These are phyloP conservation scores for Vitis hybrid DNA, from an alignment of 177 flowering plant species.

Conservation along the genomic window DNA sequence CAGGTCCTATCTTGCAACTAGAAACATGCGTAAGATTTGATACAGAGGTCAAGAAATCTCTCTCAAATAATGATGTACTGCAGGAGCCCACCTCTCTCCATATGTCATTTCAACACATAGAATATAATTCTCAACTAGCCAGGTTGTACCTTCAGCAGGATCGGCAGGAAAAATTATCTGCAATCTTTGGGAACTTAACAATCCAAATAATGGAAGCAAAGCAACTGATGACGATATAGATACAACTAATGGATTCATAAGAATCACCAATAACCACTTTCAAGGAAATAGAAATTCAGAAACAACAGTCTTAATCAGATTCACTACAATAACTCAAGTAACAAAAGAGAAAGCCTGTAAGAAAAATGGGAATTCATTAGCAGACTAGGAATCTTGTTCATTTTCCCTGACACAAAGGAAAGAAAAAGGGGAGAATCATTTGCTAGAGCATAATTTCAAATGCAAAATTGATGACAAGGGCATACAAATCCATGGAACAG, in stretches of 20 bases:
- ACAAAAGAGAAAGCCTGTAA: too few species aligned
- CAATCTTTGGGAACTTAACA: slow-evolving; percentile 18
- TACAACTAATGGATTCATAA: background rate
- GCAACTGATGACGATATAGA: background rate
- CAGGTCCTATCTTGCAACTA: slow-evolving; percentile 10
- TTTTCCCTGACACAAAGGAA: too few species aligned
- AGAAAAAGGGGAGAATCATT: too few species aligned
- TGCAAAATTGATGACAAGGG: too few species aligned
- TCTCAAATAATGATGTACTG: background rate
- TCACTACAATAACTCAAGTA: background rate
- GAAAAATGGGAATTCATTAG: too few species aligned
- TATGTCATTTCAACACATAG: background rate
- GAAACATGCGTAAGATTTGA: slow-evolving; percentile 2
- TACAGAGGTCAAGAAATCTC: slow-evolving; percentile 1
- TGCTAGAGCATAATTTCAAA: too few species aligned
- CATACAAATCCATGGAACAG: too few species aligned
- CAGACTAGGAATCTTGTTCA: too few species aligned
- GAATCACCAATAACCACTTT: background rate
- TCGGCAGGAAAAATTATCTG: slow-evolving; percentile 13
- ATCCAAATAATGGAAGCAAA: background rate
- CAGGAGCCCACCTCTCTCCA: slow-evolving; percentile 6
- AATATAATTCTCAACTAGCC: slow-evolving; percentile 7
- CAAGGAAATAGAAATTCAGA: background rate
- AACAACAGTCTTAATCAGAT: background rate
- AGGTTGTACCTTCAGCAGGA: slow-evolving; percentile 6